Evolutionary conservation across 2,329 filamentous ascomycete genomes (phyloP), one percentile per base, ranked within the genome.

Genomic region (Mollisia scopiformis): DNA sequence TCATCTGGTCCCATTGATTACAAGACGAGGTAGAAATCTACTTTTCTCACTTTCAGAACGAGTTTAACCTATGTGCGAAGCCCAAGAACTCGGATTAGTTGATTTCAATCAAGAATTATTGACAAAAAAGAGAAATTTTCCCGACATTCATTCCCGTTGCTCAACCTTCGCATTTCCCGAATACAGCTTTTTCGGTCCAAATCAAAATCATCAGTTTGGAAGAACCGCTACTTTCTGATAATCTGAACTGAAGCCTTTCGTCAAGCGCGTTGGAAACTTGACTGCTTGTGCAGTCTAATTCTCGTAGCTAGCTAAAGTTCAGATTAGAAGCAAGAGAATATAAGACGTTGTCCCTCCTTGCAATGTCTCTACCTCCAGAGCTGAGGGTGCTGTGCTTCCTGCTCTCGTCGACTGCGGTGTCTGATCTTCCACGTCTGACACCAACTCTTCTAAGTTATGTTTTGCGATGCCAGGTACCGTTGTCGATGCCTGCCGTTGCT

Each of bases 401-500:
- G 66, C 80, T 97, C 66, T 88, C 88, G 1, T 88, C 90, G 1
- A 88, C 90, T 11, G 82, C 90, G 0, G 81, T 85, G n/a, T 79
- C 86, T 50, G 87, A 94, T 66, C 86, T 97, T 5, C 91, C 92
- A 59, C 83, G 85, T 57, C 82, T 93, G 53, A 84, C 91, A 61
- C 88, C 91, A 31, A 84, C 86, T 62, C 85, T 97, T 65, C 85
- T 85, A 59, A 80, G 78, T 69, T 82, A 87, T 74, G 76, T 88
- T 35, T 73, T 84, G 58, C 81, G 83, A 56, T 88, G 84, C 72
- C 80, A 80, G 62, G 77, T 77, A 37, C 74, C 90, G 28, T 80
- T 96, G 35, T 90, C 91, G 3, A 78, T 83, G 5, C 77, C 87
- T 7, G 83, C 85, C 31, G 84, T 87, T 57, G 80, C 84, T 61